Evolutionary conservation across 306 rosid genomes (phyloP).

Genomic region (Corylus americana): DNA sequence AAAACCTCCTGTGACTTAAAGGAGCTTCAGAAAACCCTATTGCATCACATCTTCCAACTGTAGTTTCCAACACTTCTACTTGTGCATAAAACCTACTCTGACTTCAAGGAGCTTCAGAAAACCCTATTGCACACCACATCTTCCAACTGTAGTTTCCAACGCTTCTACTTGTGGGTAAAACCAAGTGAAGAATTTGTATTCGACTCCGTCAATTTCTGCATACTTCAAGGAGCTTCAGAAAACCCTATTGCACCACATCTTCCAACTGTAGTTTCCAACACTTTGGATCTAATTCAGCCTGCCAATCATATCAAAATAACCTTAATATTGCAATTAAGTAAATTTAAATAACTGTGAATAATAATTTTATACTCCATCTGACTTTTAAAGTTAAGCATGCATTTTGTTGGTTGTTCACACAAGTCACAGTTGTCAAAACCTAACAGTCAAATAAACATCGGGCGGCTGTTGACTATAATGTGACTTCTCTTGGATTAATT

Average conservation of each 20-base stretch:
- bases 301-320: conserved; percentile 33
- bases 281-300: conserved; percentile 91
- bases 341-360: not conserved
- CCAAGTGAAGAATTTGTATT: too few species aligned
- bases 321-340: conserved; percentile 16
- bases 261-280: conserved; percentile 84
- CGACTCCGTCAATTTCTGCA: too few species aligned
- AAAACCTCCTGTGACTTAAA: not conserved
- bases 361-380: not conserved
- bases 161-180: too few species aligned
- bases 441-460: not conserved
- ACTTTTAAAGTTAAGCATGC: not conserved
- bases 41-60: conserved; percentile 66
- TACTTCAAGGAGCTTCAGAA: not conserved
- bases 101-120: not conserved
- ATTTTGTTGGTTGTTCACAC: not conserved
- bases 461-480: not conserved
- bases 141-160: too few species aligned
- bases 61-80: conserved; percentile 71
- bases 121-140: too few species aligned
- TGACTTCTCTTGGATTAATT: not conserved
- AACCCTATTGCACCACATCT: conserved; percentile 54
- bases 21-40: conserved; percentile 22
- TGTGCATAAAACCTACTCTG: not conserved
- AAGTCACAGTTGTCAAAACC: not conserved